These are phyloP conservation scores for Hypoxylon sp. DNA, from an alignment of 2,329 filamentous ascomycete species.

Conservation along the genomic window DNA sequence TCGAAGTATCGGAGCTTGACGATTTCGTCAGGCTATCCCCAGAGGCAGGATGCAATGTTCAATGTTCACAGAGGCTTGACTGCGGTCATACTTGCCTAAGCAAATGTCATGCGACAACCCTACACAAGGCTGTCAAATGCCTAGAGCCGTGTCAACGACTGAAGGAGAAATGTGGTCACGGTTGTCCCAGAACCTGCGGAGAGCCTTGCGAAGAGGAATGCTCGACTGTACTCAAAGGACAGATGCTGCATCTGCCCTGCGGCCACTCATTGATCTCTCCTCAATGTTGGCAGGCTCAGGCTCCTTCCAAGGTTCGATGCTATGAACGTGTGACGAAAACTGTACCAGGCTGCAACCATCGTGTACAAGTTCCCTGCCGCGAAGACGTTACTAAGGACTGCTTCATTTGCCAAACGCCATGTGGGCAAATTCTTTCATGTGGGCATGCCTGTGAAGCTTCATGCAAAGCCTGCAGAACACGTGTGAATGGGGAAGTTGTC, in stretches of 20 bases:
- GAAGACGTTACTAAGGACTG: conserved; percentile 57
- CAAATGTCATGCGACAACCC: conserved; percentile 62
- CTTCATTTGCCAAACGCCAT: conserved; percentile 66
- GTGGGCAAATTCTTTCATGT: conserved; percentile 64
- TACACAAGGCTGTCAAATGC: conserved; percentile 64
- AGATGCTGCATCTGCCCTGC: conserved; percentile 57
- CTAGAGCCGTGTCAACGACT: conserved; percentile 60
- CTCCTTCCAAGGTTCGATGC: conserved; percentile 65
- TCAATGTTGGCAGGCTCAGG: conserved; percentile 60
- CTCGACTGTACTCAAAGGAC: conserved; percentile 50
- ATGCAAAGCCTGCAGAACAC: conserved; percentile 65
- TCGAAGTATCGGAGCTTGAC: conserved; percentile 67
- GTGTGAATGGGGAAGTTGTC: conserved; percentile 50
- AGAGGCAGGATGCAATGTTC: conserved; percentile 72
- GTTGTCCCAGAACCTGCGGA: conserved; percentile 61
- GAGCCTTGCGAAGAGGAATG: conserved; percentile 60
- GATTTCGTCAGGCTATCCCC: conserved; percentile 70
- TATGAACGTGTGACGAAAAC: conserved; percentile 59
- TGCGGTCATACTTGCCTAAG: conserved; percentile 65
- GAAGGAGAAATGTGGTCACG: conserved; percentile 60
- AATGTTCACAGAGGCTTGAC: conserved; percentile 63
- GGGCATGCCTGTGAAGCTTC: conserved; percentile 69
- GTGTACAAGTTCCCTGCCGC: conserved; percentile 64
- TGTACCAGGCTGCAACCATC: conserved; percentile 70
- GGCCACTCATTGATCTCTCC: conserved; percentile 57